Base-by-base conservation (phyloP, 345 rosid genomes). In the Aethionema arabicum region DNA sequence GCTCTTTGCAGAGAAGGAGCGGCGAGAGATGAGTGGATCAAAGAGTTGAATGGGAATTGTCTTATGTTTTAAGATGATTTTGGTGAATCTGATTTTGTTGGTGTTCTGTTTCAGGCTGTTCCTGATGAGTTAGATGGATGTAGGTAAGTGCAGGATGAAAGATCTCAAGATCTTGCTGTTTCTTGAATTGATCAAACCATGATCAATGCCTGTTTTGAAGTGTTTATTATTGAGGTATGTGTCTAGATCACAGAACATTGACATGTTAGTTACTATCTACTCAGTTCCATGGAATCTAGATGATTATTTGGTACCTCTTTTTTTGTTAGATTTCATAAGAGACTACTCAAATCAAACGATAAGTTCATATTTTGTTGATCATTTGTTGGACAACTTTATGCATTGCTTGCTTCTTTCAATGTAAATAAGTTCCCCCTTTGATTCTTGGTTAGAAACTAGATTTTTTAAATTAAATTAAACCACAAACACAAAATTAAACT, bases 1-100 rank as follows among this genome's bases (percentile, higher is more conserved):
- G 82, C 72, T 88, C 11, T 83, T 86, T 7, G 79, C 83, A 5
- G 87, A 78, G 55, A 86, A 79, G 76, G 81, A 65, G 3, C 79
- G 77, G 46, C 63, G 84, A 55, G 83, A 85, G 67, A 65, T 67
- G 52, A 61, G 74, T 31, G 77, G 77, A 32, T 64, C 65, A 4
- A 70, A 66, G 68, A 65, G 68, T 55, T 78, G 71, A 80, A 57
- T 29, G 52, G 47, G 46, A 27, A 12, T 43, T 32, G 32, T 16
- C 27, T 33, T 50, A 64, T 13, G 5, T 33, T 40, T 12, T n/a
- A 13, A 11, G 52, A 52, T 44, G 38, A 33, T 47, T 35, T 12
- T 40, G 68, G 41, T 52, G 66, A 40, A 29, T 52, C 37, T 50
- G 62, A 31, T 37, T 51, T 46, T 57, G 52, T 45, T 43, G 63